phyloP scores from a whole-genome alignment of 1,284 basidiomycete genomes.

The Pseudozyma tsukubaensis region DNA sequence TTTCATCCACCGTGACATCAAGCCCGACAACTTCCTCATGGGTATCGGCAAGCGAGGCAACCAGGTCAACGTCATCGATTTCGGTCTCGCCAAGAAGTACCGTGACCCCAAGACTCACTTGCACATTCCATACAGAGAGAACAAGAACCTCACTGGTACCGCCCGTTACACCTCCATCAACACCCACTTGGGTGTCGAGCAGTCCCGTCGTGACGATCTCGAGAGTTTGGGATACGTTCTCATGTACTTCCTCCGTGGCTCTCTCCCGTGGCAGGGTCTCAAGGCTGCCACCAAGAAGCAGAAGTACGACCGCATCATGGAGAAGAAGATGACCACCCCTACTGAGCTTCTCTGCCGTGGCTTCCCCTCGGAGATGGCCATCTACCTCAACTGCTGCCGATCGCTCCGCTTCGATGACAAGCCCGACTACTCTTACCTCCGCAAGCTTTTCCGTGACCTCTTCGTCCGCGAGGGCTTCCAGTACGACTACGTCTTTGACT shows the following conservation, averaged over 20 bases:
- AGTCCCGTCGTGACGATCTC: conserved; percentile 68
- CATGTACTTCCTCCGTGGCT: conserved; percentile 69
- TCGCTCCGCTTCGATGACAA: conserved; percentile 69
- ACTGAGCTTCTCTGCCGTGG: conserved; percentile 69
- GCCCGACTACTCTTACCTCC: conserved; percentile 69
- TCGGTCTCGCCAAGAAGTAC: conserved; percentile 99
- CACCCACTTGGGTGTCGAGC: conserved; percentile 89
- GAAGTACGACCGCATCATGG: conserved; percentile 70
- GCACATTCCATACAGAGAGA: conserved; percentile 99
- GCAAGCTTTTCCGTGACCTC: conserved; percentile 70
- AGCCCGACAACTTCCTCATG: conserved; percentile 99
- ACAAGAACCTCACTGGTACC: conserved; percentile 99
- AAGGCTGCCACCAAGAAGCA: conserved; percentile 69
- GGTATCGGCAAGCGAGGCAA: conserved; percentile 99
- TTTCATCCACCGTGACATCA: conserved; percentile 99
- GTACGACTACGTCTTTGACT: conserved; percentile 69
- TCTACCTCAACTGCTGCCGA: conserved; percentile 69
- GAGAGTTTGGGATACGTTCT: conserved; percentile 68
- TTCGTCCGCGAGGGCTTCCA: conserved; percentile 69
- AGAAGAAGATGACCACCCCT: conserved; percentile 70
- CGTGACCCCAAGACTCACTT: conserved; percentile 99
- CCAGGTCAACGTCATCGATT: conserved; percentile 99
- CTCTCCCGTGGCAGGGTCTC: conserved; percentile 68
- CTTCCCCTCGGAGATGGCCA: conserved; percentile 69
- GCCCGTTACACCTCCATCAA: conserved; percentile 99